Evolutionary conservation across 2,329 filamentous ascomycete species (phyloP).

Genomic region (Ophiosphaerella korrae): DNA sequence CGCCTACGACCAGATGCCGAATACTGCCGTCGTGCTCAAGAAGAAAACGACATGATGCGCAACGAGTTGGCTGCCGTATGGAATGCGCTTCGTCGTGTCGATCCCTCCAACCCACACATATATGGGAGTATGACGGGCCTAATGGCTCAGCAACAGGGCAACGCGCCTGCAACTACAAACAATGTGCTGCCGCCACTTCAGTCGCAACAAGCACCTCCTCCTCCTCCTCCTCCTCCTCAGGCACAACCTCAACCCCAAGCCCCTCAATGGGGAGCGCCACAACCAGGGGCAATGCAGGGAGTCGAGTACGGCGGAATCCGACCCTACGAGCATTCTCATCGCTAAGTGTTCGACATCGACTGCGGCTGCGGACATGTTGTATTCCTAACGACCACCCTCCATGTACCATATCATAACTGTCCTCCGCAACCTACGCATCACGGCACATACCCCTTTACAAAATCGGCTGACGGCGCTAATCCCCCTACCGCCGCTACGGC

Average conservation of each 20-base stretch:
- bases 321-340: constrained; percentile 44
- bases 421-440: not conserved
- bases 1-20: constrained; percentile 53
- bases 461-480: not conserved
- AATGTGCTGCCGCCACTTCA: constrained; percentile 48
- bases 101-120: constrained; percentile 53
- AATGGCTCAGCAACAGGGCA: constrained; percentile 48
- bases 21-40: constrained; percentile 50
- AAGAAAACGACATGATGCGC: constrained; percentile 55
- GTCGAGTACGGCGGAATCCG: constrained; percentile 53
- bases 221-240: constrained; percentile 28
- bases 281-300: constrained; percentile 54
- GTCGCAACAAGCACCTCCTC: constrained; percentile 38
- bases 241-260: constrained; percentile 39
- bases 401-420: constrained; percentile 2
- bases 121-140: constrained; percentile 54
- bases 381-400: not conserved
- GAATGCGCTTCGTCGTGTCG: constrained; percentile 52
- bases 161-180: constrained; percentile 32
- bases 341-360: constrained; percentile 13
- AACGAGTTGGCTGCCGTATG: constrained; percentile 54
- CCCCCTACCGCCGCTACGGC: not conserved
- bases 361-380: not conserved
- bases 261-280: constrained; percentile 38
- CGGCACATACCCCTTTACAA: not conserved